These are phyloP conservation scores for Thelonectria rubi DNA, from an alignment of 2,329 filamentous ascomycete species.

Conservation along the genomic window DNA sequence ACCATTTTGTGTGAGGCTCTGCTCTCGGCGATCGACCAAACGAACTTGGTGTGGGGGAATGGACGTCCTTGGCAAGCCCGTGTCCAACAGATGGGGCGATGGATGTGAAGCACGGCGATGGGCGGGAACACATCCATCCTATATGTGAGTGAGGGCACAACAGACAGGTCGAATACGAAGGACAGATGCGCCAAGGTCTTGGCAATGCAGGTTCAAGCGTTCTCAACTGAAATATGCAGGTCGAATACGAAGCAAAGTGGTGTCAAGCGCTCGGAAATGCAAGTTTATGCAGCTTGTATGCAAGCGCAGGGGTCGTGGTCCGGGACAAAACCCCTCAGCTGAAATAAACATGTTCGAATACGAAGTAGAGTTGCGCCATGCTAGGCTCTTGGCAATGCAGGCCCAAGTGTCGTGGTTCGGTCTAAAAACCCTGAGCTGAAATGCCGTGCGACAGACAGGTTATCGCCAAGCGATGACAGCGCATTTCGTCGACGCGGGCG, in stretches of 20 bases:
- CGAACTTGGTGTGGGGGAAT: neutral
- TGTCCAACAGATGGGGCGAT: neutral
- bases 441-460: neutral
- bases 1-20: constrained; percentile 27
- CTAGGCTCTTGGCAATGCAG: constrained; percentile 21
- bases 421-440: constrained; percentile 21
- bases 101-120: neutral
- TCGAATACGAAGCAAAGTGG: no score
- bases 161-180: constrained; percentile 7
- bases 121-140: constrained; percentile 6
- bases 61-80: neutral
- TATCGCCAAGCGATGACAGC: no score
- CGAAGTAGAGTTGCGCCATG: neutral
- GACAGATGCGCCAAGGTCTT: neutral
- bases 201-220: no score
- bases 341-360: neutral
- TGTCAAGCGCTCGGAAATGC: no score
- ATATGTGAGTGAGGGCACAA: constrained; percentile 2
- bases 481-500: no score
- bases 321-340: no score
- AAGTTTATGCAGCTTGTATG: no score
- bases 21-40: neutral
- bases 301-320: no score
- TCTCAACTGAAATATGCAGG: no score
- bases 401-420: neutral